Evolutionary conservation across 2,329 filamentous ascomycete species (phyloP).

Genomic region (Aureobasidium sp.): DNA sequence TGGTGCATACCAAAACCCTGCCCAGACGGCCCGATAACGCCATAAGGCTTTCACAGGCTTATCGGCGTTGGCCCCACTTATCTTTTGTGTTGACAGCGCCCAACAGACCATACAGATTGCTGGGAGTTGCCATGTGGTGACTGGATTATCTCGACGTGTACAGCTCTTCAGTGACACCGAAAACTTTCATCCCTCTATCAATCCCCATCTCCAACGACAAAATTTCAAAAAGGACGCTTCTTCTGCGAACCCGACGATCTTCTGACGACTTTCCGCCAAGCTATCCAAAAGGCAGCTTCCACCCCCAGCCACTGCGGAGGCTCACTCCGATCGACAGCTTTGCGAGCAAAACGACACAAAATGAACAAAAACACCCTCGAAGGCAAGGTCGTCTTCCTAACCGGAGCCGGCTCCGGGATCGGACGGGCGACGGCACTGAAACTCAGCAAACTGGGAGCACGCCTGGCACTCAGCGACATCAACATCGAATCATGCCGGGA

Average conservation of each 20-base stretch:
- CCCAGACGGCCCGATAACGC: constrained; percentile 14
- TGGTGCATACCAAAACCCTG: constrained; percentile 3
- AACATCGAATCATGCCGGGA: constrained; percentile 27
- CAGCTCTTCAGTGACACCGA: not conserved
- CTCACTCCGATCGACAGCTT: not conserved
- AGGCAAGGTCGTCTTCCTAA: constrained; percentile 26
- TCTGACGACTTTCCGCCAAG: not conserved
- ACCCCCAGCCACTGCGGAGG: not conserved
- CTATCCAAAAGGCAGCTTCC: not conserved
- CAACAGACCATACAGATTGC: constrained; percentile 16
- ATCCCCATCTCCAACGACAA: no score
- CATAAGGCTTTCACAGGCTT: constrained; percentile 9
- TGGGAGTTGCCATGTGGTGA: constrained; percentile 10
- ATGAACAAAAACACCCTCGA: constrained; percentile 17
- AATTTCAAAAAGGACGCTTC: not conserved
- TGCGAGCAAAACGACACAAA: not conserved
- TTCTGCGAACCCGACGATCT: not conserved
- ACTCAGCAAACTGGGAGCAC: constrained; percentile 38
- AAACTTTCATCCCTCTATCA: not conserved
- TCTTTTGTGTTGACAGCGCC: constrained; percentile 11
- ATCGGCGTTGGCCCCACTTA: constrained; percentile 8
- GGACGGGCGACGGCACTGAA: constrained; percentile 38
- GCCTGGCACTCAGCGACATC: constrained; percentile 37
- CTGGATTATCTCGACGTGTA: not conserved
- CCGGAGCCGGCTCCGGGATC: constrained; percentile 33